A percentile compares a stretch with the other conserved stretches of the same genome.
Conservation (phyloP, 257 asterid genomes). For the Fraxinus cuspidata region DNA sequence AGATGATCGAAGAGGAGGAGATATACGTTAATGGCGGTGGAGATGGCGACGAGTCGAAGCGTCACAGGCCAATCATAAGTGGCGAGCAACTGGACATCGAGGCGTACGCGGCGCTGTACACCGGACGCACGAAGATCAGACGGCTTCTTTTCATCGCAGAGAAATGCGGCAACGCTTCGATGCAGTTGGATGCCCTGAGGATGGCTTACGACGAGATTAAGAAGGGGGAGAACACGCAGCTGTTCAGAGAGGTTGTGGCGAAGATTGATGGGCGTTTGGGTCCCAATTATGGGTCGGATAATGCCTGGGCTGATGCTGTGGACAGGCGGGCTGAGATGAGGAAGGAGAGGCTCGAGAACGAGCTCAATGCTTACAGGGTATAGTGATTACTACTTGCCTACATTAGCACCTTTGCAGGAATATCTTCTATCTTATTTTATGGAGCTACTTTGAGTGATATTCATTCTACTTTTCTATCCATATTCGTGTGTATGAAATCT, state of each 20-base stretch:
- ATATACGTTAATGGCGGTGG: constrained; percentile 61
- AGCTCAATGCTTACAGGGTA: constrained; percentile 90
- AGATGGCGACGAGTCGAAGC: constrained; percentile 44
- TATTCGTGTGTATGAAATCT: not conserved
- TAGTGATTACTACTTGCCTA: not conserved
- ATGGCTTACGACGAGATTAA: constrained; percentile 95
- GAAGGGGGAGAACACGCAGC: constrained; percentile 88
- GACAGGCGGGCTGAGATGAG: constrained; percentile 77
- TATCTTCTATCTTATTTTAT: not conserved
- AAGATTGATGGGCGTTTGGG: constrained; percentile 82
- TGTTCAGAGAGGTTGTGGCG: constrained; percentile 72
- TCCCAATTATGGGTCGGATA: constrained; percentile 58
- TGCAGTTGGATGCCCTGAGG: constrained; percentile 85
- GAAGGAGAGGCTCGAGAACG: constrained; percentile 91
- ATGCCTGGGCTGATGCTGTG: constrained; percentile 73
- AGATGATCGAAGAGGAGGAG: constrained; percentile 62
- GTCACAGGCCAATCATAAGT: constrained; percentile 82
- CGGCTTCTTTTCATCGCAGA: constrained; percentile 80
- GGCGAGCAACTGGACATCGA: constrained; percentile 89
- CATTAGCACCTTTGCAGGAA: not conserved
- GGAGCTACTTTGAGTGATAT: not conserved
- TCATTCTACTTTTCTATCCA: not conserved
- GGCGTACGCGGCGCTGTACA: constrained; percentile 85
- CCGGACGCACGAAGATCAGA: constrained; percentile 81
- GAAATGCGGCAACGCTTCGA: constrained; percentile 56